Conservation (phyloP, 306 rosid genomes). For the Dalbergia cochinchinensis region DNA sequence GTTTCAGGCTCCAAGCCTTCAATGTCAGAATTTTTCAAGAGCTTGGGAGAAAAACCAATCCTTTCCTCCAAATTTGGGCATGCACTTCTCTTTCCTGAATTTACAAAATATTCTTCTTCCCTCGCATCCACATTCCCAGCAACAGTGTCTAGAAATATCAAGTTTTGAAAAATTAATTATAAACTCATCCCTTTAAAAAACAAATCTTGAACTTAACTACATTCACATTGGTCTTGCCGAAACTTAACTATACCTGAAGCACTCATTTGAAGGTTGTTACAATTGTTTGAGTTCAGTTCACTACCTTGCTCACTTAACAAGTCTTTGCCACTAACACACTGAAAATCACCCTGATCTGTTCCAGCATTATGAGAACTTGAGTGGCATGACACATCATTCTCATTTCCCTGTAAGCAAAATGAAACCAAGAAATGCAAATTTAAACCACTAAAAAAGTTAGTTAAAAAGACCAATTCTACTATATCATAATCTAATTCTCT, state of each 20-base stretch:
- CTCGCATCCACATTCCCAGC: neutral
- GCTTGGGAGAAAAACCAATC: neutral
- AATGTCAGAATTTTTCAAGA: neutral
- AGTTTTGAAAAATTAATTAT: neutral
- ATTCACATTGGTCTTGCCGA: neutral
- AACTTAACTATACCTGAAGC: slow-evolving; percentile 23
- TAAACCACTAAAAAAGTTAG: too few species aligned
- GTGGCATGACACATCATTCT: neutral
- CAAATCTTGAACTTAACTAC: neutral
- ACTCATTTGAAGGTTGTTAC: neutral
- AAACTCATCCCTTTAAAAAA: neutral
- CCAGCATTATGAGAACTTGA: slow-evolving; percentile 25
- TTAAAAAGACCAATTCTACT: too few species aligned
- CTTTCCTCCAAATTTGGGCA: neutral
- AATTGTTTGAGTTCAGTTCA: slow-evolving; percentile 13
- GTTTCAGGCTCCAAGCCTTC: neutral
- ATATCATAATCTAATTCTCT: too few species aligned
- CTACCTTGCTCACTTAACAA: neutral
- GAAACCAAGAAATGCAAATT: neutral
- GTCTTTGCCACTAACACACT: neutral
- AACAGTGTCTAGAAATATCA: slow-evolving; percentile 2
- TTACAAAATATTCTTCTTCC: neutral
- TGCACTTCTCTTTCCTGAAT: neutral
- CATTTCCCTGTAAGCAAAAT: slow-evolving; percentile 13
- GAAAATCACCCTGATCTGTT: neutral